These are phyloP conservation scores for Penicillium macrosclerotiorum DNA, from an alignment of 495 filamentous ascomycete genomes.

Conservation along the genomic window DNA sequence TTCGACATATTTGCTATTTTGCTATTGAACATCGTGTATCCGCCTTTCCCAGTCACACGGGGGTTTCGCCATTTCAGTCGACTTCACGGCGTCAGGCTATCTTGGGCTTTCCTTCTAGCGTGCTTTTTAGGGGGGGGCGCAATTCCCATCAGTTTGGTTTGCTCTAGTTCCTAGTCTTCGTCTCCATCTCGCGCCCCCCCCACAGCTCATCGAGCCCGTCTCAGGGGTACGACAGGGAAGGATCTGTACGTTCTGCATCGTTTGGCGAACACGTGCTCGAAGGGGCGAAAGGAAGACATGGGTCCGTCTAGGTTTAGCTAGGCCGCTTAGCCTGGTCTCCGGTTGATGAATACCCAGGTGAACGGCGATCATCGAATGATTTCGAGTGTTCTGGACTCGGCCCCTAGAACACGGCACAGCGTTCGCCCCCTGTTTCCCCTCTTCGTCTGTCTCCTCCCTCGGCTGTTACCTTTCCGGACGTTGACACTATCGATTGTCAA, in stretches of 20 bases:
- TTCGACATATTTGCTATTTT: no score
- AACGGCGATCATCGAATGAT: neutral
- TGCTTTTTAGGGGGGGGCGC: no score
- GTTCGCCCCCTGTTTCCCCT: no score
- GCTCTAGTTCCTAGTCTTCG: no score
- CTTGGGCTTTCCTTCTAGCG: neutral
- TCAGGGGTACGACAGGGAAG: slow-evolving; percentile 3
- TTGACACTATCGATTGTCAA: slow-evolving; percentile 12
- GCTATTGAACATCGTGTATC: no score
- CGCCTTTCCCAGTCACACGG: no score
- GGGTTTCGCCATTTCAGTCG: no score
- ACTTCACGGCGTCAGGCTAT: no score
- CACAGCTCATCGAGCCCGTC: slow-evolving; percentile 1
- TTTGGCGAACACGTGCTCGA: slow-evolving; percentile 25
- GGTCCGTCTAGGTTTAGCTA: neutral
- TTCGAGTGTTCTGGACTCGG: slow-evolving; percentile 4
- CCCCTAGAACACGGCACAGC: no score
- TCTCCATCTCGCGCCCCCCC: no score
- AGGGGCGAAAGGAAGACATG: slow-evolving; percentile 4
- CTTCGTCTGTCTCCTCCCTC: no score
- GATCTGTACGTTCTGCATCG: slow-evolving; percentile 19
- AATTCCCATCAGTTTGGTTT: slow-evolving; percentile 4
- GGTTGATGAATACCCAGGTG: neutral
- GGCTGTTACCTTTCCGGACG: no score
- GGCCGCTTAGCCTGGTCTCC: neutral